Conservation (phyloP, 495 filamentous ascomycete genomes). For the Penicillium fimorum region DNA sequence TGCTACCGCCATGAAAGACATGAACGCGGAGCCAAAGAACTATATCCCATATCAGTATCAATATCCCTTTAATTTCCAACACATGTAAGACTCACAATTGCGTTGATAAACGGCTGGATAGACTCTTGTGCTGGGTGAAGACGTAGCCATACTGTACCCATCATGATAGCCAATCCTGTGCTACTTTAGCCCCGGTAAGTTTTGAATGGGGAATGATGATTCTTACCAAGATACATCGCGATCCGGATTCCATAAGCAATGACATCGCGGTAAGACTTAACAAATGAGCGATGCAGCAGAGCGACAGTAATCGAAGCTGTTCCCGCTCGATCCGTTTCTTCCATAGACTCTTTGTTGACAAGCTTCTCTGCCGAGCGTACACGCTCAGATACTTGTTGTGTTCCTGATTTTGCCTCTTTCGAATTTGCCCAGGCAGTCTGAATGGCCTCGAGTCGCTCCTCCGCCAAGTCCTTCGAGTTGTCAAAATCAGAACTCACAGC, state of each 20-base stretch:
- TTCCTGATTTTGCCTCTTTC: slow-evolving; percentile 11
- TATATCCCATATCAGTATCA: slow-evolving; percentile 15
- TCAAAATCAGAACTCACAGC: slow-evolving; percentile 73
- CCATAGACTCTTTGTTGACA: slow-evolving; percentile 1
- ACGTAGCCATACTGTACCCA: slow-evolving; percentile 82
- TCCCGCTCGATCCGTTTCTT: slow-evolving; percentile 30
- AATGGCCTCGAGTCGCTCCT: slow-evolving; percentile 28
- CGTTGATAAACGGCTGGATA: slow-evolving; percentile 78
- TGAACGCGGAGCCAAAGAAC: slow-evolving; percentile 81
- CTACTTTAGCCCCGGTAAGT: slow-evolving; percentile 7
- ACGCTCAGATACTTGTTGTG: slow-evolving; percentile 13
- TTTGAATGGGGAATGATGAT: neutral
- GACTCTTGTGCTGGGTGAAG: slow-evolving; percentile 59
- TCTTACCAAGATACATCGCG: slow-evolving; percentile 74
- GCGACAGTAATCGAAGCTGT: slow-evolving; percentile 38
- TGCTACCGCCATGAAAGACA: slow-evolving; percentile 89
- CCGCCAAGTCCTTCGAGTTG: slow-evolving; percentile 40
- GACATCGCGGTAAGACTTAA: slow-evolving; percentile 80
- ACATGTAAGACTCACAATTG: slow-evolving; percentile 49
- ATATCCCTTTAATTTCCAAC: neutral
- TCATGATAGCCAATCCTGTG: slow-evolving; percentile 71
- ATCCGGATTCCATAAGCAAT: slow-evolving; percentile 78
- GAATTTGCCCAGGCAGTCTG: slow-evolving; percentile 34
- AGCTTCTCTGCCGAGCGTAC: slow-evolving; percentile 18
- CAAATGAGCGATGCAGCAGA: slow-evolving; percentile 68